A percentile compares a stretch with the other conserved stretches of the same genome.
Evolutionary conservation across 73 alveolate species (phyloP).

Genomic region (Stentor roeselii): DNA sequence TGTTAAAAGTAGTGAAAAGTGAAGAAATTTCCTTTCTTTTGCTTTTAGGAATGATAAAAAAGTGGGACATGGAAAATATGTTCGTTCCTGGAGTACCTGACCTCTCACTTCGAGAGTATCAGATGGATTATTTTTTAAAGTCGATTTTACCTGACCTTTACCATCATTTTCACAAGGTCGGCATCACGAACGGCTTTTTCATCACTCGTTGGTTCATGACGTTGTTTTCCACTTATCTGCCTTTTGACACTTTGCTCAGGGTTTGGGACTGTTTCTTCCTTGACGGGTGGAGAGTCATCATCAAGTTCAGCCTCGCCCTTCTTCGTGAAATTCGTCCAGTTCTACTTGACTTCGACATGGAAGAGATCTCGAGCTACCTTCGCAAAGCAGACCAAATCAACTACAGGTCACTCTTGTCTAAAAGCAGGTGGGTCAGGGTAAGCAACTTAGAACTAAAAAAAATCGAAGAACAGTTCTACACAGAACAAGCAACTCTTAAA

Average conservation of each 20-base stretch:
- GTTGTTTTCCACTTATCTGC: slow-evolving; percentile 10
- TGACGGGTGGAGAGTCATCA: slow-evolving; percentile 25
- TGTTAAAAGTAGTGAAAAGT: slow-evolving; percentile 42
- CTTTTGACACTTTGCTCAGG: neutral
- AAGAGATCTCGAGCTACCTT: neutral
- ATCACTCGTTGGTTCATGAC: slow-evolving; percentile 25
- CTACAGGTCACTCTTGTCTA: neutral
- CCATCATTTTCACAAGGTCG: slow-evolving; percentile 2
- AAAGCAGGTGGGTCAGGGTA: neutral
- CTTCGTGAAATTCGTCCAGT: neutral
- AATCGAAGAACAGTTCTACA: slow-evolving; percentile 18
- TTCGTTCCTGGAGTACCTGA: slow-evolving; percentile 28
- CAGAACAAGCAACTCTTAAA: slow-evolving; percentile 9
- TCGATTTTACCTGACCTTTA: slow-evolving; percentile 10
- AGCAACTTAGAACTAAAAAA: neutral
- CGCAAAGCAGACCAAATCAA: neutral
- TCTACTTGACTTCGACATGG: neutral
- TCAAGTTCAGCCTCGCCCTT: slow-evolving; percentile 17
- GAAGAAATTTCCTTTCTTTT: slow-evolving; percentile 70
- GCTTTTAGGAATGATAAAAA: slow-evolving; percentile 22
- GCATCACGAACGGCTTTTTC: slow-evolving; percentile 10
- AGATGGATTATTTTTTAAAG: slow-evolving; percentile 4
- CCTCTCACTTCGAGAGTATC: neutral
- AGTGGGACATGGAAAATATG: slow-evolving; percentile 27
- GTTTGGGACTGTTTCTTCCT: slow-evolving; percentile 26